Evolutionary conservation across 2,329 filamentous ascomycete genomes (phyloP).

Genomic region (Alternaria brassicae): DNA sequence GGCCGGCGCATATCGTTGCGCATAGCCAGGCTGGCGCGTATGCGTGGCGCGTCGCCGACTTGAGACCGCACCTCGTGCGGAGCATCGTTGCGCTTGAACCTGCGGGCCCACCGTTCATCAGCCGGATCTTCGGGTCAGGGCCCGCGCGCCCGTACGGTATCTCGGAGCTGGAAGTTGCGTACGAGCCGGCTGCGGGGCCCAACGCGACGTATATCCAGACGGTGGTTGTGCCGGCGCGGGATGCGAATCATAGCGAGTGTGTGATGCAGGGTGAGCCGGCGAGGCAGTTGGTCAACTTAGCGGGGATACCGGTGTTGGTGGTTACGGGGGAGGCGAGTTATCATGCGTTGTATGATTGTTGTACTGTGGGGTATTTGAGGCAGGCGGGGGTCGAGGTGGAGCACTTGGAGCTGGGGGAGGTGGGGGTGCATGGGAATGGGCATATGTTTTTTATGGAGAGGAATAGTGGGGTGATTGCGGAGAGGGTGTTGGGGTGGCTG

Average conservation of each 20-base stretch:
- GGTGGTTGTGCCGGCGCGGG: slow-evolving; percentile 27
- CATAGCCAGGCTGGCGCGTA: slow-evolving; percentile 60
- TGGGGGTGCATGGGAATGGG: slow-evolving; percentile 68
- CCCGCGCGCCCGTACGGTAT: slow-evolving; percentile 45
- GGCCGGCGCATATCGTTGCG: slow-evolving; percentile 55
- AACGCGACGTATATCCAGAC: slow-evolving; percentile 33
- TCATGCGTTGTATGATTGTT: slow-evolving; percentile 64
- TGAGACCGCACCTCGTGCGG: slow-evolving; percentile 56
- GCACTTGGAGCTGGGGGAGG: slow-evolving; percentile 53
- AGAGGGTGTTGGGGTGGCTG: slow-evolving; percentile 1
- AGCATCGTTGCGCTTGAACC: slow-evolving; percentile 63
- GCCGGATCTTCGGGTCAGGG: slow-evolving; percentile 1
- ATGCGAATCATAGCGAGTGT: slow-evolving; percentile 44
- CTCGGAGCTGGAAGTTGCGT: slow-evolving; percentile 42
- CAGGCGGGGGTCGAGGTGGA: slow-evolving; percentile 50
- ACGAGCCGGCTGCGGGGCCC: slow-evolving; percentile 41
- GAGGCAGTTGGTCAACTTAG: slow-evolving; percentile 58
- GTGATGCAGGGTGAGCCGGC: slow-evolving; percentile 51
- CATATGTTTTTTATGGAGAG: slow-evolving; percentile 47
- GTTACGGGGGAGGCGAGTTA: slow-evolving; percentile 62
- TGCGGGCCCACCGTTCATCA: slow-evolving; percentile 57
- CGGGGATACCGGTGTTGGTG: slow-evolving; percentile 57
- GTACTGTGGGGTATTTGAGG: slow-evolving; percentile 59
- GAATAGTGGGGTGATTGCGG: slow-evolving; percentile 33
- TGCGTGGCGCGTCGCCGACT: slow-evolving; percentile 60